A percentile compares a stretch with the other conserved stretches of the same genome.
Conservation (phyloP, 2,329 filamentous ascomycete genomes). For the Phaeosphaeriaceae sp. region DNA sequence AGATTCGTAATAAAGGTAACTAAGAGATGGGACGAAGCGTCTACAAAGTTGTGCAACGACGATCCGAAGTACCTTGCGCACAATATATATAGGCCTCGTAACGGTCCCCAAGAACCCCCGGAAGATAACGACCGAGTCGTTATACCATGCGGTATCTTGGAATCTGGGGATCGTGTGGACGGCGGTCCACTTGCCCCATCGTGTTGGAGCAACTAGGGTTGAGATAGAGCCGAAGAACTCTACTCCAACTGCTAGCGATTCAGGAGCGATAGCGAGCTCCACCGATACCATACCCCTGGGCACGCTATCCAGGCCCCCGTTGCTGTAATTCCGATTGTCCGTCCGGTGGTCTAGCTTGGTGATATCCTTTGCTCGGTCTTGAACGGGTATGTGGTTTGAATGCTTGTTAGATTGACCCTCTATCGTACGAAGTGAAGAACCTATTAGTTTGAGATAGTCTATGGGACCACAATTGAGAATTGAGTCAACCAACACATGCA, state of each 20-base stretch:
- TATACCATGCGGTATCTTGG: slow-evolving; percentile 19
- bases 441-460: too few relatives aligned
- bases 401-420: too few relatives aligned
- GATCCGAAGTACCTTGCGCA: not conserved
- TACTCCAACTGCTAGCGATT: slow-evolving; percentile 17
- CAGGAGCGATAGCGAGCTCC: slow-evolving; percentile 5
- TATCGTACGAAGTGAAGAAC: too few relatives aligned
- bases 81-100: slow-evolving; percentile 8
- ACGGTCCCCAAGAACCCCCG: not conserved
- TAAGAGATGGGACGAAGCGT: too few relatives aligned
- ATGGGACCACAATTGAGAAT: too few relatives aligned
- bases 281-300: not conserved
- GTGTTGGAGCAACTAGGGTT: slow-evolving; percentile 30
- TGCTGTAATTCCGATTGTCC: not conserved
- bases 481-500: too few relatives aligned
- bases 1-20: slow-evolving; percentile 1
- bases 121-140: slow-evolving; percentile 13
- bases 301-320: not conserved
- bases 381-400: too few relatives aligned
- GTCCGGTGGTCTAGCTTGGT: too few relatives aligned
- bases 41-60: not conserved
- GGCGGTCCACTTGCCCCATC: slow-evolving; percentile 18
- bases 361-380: too few relatives aligned
- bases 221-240: slow-evolving; percentile 10
- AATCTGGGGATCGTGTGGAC: slow-evolving; percentile 33